phyloP scores from a whole-genome alignment of 129 eudicot species.

The Ambrosia artemisiifolia region DNA sequence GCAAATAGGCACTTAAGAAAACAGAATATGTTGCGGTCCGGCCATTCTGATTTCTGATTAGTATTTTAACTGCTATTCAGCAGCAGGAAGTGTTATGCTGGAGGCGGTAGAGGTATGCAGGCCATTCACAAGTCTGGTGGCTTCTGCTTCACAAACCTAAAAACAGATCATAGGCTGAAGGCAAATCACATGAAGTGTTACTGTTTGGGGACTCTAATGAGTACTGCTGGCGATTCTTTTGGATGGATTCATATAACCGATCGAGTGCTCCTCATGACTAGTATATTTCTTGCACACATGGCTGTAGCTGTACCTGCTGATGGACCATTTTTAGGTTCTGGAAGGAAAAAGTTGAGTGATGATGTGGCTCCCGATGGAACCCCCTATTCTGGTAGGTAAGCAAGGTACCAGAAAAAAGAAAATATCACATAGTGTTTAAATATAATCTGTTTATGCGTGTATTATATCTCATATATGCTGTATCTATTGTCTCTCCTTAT shows the following conservation, averaged over 20 bases:
- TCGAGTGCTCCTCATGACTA: conserved; percentile 71
- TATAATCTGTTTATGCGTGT: background rate
- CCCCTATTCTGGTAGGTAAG: conserved; percentile 89
- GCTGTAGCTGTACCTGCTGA: conserved; percentile 78
- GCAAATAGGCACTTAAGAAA: conserved; percentile 9
- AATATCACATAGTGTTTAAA: conserved; percentile 21
- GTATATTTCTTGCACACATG: conserved; percentile 73
- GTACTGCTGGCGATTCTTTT: conserved; percentile 41
- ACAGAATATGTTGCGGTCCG: background rate
- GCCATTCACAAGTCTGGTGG: conserved; percentile 36
- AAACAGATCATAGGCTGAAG: conserved; percentile 25
- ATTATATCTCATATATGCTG: background rate
- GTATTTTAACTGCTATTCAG: background rate
- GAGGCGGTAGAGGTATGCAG: conserved; percentile 34
- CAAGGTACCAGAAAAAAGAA: conserved; percentile 46
- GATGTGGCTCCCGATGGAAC: conserved; percentile 41
- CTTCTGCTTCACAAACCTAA: conserved; percentile 22
- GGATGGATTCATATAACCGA: conserved; percentile 76
- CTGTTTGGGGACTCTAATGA: conserved; percentile 52
- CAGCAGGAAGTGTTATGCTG: conserved; percentile 39
- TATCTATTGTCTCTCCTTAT: background rate
- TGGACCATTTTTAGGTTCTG: conserved; percentile 38
- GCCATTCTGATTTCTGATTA: background rate
- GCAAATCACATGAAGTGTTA: conserved; percentile 35
- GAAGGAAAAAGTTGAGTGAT: conserved; percentile 36